A percentile compares a stretch with the other conserved stretches of the same genome.
Evolutionary conservation across 179 eudicot genomes (phyloP).

Genomic region (Sideroxylon spinosum): DNA sequence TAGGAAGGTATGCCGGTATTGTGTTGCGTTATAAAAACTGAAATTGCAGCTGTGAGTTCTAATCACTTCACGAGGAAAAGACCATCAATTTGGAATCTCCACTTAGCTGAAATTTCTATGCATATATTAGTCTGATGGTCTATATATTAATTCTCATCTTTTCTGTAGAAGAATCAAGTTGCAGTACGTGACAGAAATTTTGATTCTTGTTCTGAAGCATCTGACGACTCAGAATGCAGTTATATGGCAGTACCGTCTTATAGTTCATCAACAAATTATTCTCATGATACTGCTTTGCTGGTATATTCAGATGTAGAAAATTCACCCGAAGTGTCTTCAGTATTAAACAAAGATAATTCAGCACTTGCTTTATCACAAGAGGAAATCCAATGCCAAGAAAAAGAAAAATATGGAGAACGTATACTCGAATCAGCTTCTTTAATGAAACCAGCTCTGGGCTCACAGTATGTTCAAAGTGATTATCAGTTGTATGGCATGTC

Average conservation of each 20-base stretch:
- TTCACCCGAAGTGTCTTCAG: constrained; percentile 29
- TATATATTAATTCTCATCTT: constrained; percentile 4
- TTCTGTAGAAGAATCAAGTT: constrained; percentile 39
- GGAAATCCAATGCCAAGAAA: constrained; percentile 16
- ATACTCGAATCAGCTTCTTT: constrained; percentile 23
- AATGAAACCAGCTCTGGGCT: constrained; percentile 35
- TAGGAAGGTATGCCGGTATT: constrained; percentile 32
- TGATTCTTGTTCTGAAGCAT: constrained; percentile 40
- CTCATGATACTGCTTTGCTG: constrained; percentile 26
- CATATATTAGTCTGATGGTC: constrained; percentile 16
- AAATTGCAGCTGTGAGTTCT: not conserved
- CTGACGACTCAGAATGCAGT: constrained; percentile 51
- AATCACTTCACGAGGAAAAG: not conserved
- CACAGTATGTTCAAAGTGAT: constrained; percentile 29
- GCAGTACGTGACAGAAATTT: constrained; percentile 28
- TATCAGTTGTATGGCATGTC: constrained; percentile 21
- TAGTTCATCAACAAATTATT: constrained; percentile 25
- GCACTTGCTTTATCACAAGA: constrained; percentile 8
- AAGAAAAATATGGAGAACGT: constrained; percentile 25
- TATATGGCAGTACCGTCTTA: constrained; percentile 26
- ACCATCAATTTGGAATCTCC: not conserved
- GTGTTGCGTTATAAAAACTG: not conserved
- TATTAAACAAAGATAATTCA: constrained; percentile 12
- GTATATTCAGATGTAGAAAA: constrained; percentile 22
- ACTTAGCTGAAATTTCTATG: not conserved